A percentile compares a stretch with the other conserved stretches of the same genome.
Conservation (phyloP, 2,329 filamentous ascomycete genomes). For the Colletotrichum plurivorum region DNA sequence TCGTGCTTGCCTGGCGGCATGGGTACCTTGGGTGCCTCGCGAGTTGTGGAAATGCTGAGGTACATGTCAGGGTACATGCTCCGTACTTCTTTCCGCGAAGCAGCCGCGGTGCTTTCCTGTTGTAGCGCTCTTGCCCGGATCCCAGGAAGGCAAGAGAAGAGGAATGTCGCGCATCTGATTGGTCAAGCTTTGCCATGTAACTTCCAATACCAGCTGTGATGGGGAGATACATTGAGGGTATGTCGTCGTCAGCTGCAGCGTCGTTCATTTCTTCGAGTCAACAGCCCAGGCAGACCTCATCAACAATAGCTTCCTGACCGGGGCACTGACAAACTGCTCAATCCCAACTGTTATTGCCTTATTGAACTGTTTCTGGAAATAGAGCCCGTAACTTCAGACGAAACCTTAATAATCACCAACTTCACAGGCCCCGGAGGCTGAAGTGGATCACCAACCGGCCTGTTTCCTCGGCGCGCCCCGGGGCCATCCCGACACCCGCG, state of each 20-base stretch:
- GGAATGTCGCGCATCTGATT: conserved; percentile 3
- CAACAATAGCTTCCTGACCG: neutral
- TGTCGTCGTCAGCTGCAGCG: no score
- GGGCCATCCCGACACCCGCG: conserved; percentile 3
- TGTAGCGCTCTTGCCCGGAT: neutral
- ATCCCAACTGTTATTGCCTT: conserved; percentile 5
- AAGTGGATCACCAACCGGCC: neutral
- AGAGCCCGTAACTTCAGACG: neutral
- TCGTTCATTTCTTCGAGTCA: no score
- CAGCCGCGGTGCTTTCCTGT: conserved; percentile 1
- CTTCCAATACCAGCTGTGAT: no score
- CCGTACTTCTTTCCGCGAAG: no score
- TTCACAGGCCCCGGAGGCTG: neutral
- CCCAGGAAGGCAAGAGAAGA: neutral
- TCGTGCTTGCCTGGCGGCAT: neutral
- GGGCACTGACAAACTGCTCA: conserved; percentile 12
- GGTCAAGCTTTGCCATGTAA: neutral
- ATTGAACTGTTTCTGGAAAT: neutral
- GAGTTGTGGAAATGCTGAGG: neutral
- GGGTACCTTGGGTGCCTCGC: neutral
- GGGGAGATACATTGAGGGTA: no score
- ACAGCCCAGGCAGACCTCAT: neutral
- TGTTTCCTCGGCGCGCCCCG: neutral
- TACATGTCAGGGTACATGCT: no score
- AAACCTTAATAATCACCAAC: neutral